Evolutionary conservation across 2,329 filamentous ascomycete genomes (phyloP), one percentile per base, ranked within the genome.

Genomic region (Apiospora saccharicola): DNA sequence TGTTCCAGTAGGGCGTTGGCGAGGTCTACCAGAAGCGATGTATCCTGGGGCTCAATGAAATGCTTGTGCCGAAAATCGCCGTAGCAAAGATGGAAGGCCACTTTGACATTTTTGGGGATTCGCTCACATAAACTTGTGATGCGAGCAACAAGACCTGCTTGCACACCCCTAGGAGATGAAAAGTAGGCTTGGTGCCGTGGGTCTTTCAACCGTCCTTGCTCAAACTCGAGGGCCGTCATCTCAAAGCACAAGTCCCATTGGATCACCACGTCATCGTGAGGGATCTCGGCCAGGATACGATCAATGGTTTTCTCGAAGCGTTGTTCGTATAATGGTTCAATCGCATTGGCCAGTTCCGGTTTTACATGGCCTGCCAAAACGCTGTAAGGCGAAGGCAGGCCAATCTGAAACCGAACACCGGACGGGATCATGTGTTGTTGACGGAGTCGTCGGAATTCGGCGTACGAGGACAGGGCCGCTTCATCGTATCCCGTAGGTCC

Each of bases 61-160:
- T 78, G 77, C 71, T 72, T 73, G 68, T 77, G 76, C 10, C 16
- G 7, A 5, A 75, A 72, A 71, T 78, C 77, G 69, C 77, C 75
- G 67, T 78, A 78, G 44, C 75, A 77, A 46, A 78, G 77, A 72
- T 77, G 76, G 67, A 78, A 78, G 67, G 76, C 75, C 41, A 78
- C n/a, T 71, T 73, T 75, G 1, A 76, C 71, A 34, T 75, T 74
- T 67, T 51, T 19, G 12, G 76, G 75, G 57, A 78, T 75, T 4
- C 71, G 72, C 46, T 73, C 67, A n/a, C 46, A 73, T 43, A 76
- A 72, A 30, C 72, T 72, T 64, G 57, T 74, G 14, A 78, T 69
- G 47, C 76, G 76, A 69, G 77, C 74, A 14, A 76, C 74, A 37
- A 78, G 75, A 68, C 75, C 76, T 43, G 75, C 70, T 34, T 77